Base-by-base conservation (phyloP, 495 filamentous ascomycete genomes). In the Hamigera avellanea region DNA sequence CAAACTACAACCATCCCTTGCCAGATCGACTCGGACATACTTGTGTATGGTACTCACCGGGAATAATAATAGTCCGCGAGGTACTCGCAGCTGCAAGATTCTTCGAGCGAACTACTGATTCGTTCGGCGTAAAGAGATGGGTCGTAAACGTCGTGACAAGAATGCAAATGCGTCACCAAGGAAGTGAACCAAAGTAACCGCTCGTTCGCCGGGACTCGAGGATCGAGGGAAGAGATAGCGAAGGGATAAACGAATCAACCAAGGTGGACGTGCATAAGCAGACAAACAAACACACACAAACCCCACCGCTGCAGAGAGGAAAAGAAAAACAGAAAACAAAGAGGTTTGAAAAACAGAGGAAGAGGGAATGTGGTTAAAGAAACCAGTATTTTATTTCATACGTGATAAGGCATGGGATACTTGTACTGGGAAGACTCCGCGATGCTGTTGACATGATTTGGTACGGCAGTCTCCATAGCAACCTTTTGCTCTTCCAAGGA, bases 401-500 rank as follows among this genome's bases (percentile, higher is more conserved):
- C n/a, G 9, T 23, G 21, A 23, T 23, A 23, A 4, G 5, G 21
- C 21, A 5, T 23, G 21, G 9, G 21, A 9, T 23, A 23, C 21
- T 23, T 30, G 28, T 30, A 6, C n/a, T 30, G 28, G 28, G 3
- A 6, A 30, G 5, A 30, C 43, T 42, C 43, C 40, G 43, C 46
- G 46, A n/a, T n/a, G 43, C 44, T 59, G 60, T 61, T 59, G 47
- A 55, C 60, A 56, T 37, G 39, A 45, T 41, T 30, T 25, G 5
- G 43, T 29, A 35, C 48, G 40, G 61, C 44, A 61, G 61, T 65
- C 45, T 42, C 57, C 52, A 54, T 50, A 42, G 59, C 55, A 65
- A 65, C 60, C 19, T 29, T 18, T 8, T 26, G 35, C 19, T 36
- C 32, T 33, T 17, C 28, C 19, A 33, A 17, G 39, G 26, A 18